Conservation (phyloP, 768 basidiomycete species). For the Pisolithus marmoratus region DNA sequence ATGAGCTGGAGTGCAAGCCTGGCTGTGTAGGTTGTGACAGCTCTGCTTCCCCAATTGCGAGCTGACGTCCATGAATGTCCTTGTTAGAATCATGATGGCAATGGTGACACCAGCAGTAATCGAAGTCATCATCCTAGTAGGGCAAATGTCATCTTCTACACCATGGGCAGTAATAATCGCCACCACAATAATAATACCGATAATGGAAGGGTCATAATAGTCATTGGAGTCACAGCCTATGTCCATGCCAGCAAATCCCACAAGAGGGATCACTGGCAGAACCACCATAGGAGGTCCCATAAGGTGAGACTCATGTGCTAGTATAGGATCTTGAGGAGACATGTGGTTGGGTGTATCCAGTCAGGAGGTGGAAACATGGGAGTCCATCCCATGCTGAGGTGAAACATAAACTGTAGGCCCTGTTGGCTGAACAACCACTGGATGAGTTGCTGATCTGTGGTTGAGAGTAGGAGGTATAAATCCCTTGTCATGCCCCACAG, state of each 20-base stretch:
- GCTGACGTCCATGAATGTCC: no score
- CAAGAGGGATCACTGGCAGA: background rate
- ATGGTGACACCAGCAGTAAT: constrained; percentile 5
- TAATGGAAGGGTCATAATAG: no score
- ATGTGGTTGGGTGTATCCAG: constrained; percentile 7
- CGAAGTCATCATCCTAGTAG: constrained; percentile 10
- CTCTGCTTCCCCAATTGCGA: no score
- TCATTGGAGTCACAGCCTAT: constrained; percentile 4
- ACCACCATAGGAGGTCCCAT: background rate
- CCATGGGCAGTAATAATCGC: background rate
- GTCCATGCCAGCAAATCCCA: background rate
- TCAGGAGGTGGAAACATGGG: constrained; percentile 17
- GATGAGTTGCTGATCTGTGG: background rate
- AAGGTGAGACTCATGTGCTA: background rate
- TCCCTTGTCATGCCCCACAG: constrained; percentile 10
- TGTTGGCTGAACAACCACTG: background rate
- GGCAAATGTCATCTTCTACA: background rate
- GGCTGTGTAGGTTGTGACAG: no score
- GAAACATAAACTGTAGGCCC: background rate
- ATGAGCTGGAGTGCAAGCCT: no score
- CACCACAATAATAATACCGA: constrained; percentile 1
- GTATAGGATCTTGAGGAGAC: background rate
- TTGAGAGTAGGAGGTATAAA: constrained; percentile 13
- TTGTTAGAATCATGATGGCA: constrained; percentile 14
- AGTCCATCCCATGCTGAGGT: background rate